Evolutionary conservation across 176 grass and related monocot genomes (phyloP).

Genomic region (Otatea glauca): DNA sequence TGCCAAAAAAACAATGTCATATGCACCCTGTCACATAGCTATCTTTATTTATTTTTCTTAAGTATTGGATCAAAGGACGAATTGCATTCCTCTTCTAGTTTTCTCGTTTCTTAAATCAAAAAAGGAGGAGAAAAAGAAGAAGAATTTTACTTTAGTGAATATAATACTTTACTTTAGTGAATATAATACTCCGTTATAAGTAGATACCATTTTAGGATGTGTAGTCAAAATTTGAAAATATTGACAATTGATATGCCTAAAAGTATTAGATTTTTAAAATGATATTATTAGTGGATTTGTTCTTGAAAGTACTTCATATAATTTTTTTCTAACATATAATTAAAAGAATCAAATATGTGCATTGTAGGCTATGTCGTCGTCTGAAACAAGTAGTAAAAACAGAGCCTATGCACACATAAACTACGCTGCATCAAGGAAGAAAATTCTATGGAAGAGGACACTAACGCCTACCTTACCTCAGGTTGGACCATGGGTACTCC

Average conservation of each 20-base stretch:
- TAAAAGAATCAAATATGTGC: too few species aligned
- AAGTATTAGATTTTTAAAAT: neutral
- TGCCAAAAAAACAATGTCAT: neutral
- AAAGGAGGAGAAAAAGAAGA: neutral
- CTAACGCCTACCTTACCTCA: too few species aligned
- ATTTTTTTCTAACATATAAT: too few species aligned
- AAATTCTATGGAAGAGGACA: too few species aligned
- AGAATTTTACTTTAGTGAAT: neutral
- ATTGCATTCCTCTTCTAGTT: neutral
- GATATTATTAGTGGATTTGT: neutral
- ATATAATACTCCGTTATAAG: neutral
- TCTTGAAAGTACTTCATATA: neutral
- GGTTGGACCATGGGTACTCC: too few species aligned
- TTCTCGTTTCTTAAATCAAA: neutral
- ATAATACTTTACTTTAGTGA: neutral
- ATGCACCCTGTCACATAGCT: neutral
- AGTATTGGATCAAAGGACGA: neutral
- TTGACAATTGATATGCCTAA: neutral
- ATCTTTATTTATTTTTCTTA: neutral
- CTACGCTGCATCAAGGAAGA: too few species aligned
- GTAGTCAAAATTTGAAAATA: neutral
- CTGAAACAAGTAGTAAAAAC: too few species aligned
- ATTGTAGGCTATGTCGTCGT: too few species aligned
- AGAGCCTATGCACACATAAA: too few species aligned
- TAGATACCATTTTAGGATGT: neutral